These are phyloP conservation scores for Trichoderma gamsii DNA, from an alignment of 495 filamentous ascomycete species.

Conservation along the genomic window DNA sequence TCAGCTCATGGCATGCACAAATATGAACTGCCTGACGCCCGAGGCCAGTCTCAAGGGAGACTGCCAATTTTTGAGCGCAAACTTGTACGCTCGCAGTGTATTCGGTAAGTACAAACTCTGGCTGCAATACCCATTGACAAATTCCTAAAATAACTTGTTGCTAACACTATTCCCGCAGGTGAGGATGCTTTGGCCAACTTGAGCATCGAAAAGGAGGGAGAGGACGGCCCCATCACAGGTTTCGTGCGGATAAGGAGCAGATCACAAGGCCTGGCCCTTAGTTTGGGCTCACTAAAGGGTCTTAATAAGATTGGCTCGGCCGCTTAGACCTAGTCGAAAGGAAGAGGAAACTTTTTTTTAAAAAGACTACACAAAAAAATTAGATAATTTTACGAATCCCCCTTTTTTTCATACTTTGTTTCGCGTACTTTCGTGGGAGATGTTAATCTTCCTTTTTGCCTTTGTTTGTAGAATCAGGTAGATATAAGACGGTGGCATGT, in stretches of 20 bases:
- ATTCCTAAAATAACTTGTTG: constrained; percentile 2
- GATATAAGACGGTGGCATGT: background rate
- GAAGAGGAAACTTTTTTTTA: background rate
- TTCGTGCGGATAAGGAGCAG: constrained; percentile 98
- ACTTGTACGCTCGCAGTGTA: constrained; percentile 93
- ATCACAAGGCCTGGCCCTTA: constrained; percentile 91
- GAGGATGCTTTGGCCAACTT: constrained; percentile 98
- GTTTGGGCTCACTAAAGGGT: constrained; percentile 90
- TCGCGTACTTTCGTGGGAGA: background rate
- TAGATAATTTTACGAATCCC: constrained; percentile 12
- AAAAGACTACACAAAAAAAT: background rate
- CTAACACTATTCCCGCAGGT: constrained; percentile 48
- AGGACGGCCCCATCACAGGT: constrained; percentile 93
- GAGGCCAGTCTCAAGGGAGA: constrained; percentile 96
- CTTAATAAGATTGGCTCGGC: constrained; percentile 69
- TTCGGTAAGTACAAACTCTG: constrained; percentile 68
- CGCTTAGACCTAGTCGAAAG: constrained; percentile 27
- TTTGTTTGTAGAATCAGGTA: constrained; percentile 4
- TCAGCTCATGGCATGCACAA: constrained; percentile 93
- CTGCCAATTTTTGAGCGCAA: constrained; percentile 95
- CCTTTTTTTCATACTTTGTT: background rate
- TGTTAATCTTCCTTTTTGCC: background rate
- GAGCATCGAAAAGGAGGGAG: constrained; percentile 96
- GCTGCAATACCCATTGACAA: background rate
- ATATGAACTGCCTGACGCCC: constrained; percentile 97